Evolutionary conservation across 1,139 yeast species (phyloP).

Genomic region (Kodamaea alishanica): DNA sequence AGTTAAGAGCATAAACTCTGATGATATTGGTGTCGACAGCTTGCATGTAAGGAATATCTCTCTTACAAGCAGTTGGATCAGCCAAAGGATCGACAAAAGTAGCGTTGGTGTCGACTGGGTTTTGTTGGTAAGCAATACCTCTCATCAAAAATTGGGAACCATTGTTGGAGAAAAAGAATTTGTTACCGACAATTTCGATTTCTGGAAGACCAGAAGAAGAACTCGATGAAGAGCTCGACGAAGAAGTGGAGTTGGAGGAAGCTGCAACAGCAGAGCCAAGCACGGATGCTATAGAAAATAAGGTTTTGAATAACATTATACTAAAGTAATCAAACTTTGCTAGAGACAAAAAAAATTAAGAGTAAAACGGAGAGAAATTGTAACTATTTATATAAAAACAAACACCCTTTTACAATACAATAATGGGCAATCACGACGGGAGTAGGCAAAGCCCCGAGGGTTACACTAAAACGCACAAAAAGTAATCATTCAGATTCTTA

Average conservation of each 20-base stretch:
- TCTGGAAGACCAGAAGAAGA: conserved; percentile 28
- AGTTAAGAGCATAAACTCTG: conserved; percentile 72
- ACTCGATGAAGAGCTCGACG: no score
- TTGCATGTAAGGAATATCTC: conserved; percentile 72
- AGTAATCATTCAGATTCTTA: no score
- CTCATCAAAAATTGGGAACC: conserved; percentile 78
- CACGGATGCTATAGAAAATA: conserved; percentile 35
- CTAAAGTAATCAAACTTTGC: no score
- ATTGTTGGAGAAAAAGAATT: conserved; percentile 72
- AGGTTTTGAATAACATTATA: conserved; percentile 48
- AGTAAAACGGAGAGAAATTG: no score
- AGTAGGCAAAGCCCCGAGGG: no score
- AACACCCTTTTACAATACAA: no score
- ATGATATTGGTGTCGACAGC: conserved; percentile 63
- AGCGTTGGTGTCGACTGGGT: conserved; percentile 46
- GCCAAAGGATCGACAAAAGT: conserved; percentile 24
- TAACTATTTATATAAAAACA: no score
- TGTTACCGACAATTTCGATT: conserved; percentile 64
- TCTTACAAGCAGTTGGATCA: conserved; percentile 46
- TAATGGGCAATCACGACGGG: no score
- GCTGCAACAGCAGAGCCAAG: conserved; percentile 34
- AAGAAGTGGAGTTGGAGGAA: conserved; percentile 24
- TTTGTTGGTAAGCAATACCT: conserved; percentile 79
- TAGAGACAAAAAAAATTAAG: no score
- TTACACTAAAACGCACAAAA: no score